phyloP scores from a whole-genome alignment of 768 basidiomycete species.

The Suillus weaverae region DNA sequence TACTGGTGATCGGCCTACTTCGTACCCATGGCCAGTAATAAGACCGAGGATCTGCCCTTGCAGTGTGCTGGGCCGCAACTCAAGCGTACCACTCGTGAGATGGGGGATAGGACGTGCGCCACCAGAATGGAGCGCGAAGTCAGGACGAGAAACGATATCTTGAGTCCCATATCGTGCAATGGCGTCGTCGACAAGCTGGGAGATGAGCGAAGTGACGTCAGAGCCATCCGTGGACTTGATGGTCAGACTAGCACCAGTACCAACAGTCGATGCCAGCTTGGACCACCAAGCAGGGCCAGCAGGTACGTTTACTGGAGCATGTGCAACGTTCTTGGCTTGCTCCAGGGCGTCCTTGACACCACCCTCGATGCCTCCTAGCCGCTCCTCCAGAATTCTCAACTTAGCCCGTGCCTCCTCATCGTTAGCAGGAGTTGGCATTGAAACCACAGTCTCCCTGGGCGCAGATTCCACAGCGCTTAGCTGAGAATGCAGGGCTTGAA shows the following conservation, averaged over 20 bases:
- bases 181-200: constrained; percentile 65
- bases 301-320: constrained; percentile 35
- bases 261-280: constrained; percentile 52
- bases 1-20: constrained; percentile 79
- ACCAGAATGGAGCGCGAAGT: constrained; percentile 82
- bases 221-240: constrained; percentile 78
- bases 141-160: constrained; percentile 78
- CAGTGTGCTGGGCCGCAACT: constrained; percentile 56
- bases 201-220: constrained; percentile 69
- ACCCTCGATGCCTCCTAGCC: constrained; percentile 59
- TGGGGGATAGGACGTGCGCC: constrained; percentile 81
- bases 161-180: constrained; percentile 66
- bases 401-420: constrained; percentile 61
- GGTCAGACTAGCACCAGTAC: constrained; percentile 47
- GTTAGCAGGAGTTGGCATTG: constrained; percentile 21
- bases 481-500: constrained; percentile 52
- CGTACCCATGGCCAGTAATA: constrained; percentile 60
- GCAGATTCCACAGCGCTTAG: constrained; percentile 30
- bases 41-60: constrained; percentile 50
- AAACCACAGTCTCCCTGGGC: constrained; percentile 20
- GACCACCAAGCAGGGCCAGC: constrained; percentile 67
- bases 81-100: constrained; percentile 79
- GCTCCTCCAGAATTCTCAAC: constrained; percentile 60
- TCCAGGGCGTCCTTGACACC: constrained; percentile 75
- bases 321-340: constrained; percentile 48